phyloP scores from a whole-genome alignment of 1,284 basidiomycete species.

The Ceraceosorus guamensis region DNA sequence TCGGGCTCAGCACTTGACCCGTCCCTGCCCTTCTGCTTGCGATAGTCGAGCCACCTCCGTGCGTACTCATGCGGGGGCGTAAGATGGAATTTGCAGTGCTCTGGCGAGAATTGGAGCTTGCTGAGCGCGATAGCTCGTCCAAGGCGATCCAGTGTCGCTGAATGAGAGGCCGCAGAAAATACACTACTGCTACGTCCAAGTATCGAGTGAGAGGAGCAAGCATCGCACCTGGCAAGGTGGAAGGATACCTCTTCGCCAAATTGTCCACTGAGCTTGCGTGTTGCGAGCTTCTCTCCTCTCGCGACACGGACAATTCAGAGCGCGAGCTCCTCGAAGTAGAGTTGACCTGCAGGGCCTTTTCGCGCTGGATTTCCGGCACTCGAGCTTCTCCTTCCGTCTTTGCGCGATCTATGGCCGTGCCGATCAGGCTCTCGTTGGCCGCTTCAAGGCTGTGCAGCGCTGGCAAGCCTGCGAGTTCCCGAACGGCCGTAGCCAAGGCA shows the following conservation, averaged over 20 bases:
- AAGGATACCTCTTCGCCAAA: too few species aligned
- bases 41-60: too few species aligned
- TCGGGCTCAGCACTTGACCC: constrained; percentile 68
- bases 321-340: not conserved
- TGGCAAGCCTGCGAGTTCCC: constrained; percentile 64
- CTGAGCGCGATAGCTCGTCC: constrained; percentile 51
- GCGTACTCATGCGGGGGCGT: too few species aligned
- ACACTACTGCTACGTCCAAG: too few species aligned
- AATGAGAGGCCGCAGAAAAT: constrained; percentile 59
- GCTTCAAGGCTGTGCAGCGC: not conserved
- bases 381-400: constrained; percentile 16
- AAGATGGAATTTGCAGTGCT: not conserved
- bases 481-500: constrained; percentile 72
- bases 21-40: constrained; percentile 49
- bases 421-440: not conserved
- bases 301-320: too few species aligned
- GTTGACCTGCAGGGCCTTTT: constrained; percentile 7
- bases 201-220: too few species aligned
- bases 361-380: constrained; percentile 15
- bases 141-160: constrained; percentile 52
- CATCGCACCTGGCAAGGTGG: too few species aligned
- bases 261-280: too few species aligned
- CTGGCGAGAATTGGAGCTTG: constrained; percentile 51
- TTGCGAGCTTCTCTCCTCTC: too few species aligned
- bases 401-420: not conserved